Conservation (phyloP, 1,284 basidiomycete genomes). For the Puccinia brachypodii region DNA sequence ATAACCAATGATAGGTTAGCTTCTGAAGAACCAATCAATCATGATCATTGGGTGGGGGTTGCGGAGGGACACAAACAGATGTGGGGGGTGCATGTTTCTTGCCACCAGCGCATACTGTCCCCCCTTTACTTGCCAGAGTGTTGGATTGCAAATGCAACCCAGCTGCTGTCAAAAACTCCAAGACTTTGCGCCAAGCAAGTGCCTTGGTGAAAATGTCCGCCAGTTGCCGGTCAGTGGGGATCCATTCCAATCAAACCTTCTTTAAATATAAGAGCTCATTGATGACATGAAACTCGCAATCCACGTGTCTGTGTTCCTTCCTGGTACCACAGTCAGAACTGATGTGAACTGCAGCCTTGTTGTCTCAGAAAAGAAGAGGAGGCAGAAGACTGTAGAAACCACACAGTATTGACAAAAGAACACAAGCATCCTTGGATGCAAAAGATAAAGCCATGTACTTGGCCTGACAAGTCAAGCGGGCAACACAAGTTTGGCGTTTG, state of each 20-base stretch:
- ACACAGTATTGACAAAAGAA: not conserved
- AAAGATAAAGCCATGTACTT: not conserved
- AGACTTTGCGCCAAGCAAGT: not conserved
- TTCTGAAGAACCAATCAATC: not conserved
- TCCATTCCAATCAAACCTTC: not conserved
- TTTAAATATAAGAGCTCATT: not conserved
- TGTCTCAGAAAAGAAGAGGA: not conserved
- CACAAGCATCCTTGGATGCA: not conserved
- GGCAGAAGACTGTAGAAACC: not conserved
- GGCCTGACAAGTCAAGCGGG: not conserved
- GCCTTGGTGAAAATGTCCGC: not conserved
- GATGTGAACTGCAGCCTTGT: not conserved
- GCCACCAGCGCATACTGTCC: not conserved
- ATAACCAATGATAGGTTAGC: not conserved
- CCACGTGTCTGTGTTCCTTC: not conserved
- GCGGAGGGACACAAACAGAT: not conserved
- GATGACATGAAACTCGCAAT: not conserved
- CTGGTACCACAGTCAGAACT: not conserved
- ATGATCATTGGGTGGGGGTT: not conserved
- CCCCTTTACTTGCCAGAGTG: not conserved
- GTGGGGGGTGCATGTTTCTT: not conserved
- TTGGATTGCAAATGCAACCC: not conserved
- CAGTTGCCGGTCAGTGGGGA: not conserved
- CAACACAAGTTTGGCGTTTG: slow-evolving; percentile 1
- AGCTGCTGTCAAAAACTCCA: not conserved